A percentile compares a stretch with the other conserved stretches of the same genome.
Conservation (phyloP, 1,139 yeast species). For the Yamadazyma blattariae region DNA sequence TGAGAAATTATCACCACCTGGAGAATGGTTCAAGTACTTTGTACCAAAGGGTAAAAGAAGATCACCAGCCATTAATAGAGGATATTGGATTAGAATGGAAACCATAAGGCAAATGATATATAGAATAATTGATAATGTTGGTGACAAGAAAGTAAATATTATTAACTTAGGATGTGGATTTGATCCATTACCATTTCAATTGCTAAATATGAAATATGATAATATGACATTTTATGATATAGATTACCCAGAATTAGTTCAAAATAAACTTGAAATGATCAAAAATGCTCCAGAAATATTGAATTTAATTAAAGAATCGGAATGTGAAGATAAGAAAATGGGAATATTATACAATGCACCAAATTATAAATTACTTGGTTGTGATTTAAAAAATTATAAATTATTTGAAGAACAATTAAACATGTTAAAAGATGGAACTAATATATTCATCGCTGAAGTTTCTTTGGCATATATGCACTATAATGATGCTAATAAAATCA, state of each 20-base stretch:
- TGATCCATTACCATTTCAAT: constrained; percentile 74
- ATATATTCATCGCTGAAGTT: constrained; percentile 76
- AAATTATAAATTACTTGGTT: constrained; percentile 62
- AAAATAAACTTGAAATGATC: constrained; percentile 53
- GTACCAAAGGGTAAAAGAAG: constrained; percentile 68
- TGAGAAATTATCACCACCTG: constrained; percentile 37
- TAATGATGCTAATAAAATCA: constrained; percentile 62
- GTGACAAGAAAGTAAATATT: constrained; percentile 32
- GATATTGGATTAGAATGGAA: constrained; percentile 81
- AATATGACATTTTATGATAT: constrained; percentile 59
- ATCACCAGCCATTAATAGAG: constrained; percentile 79
- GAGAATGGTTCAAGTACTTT: constrained; percentile 62
- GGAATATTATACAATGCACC: constrained; percentile 39
- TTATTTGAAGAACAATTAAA: constrained; percentile 39
- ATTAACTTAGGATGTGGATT: constrained; percentile 82
- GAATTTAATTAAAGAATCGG: constrained; percentile 40
- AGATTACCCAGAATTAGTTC: constrained; percentile 70
- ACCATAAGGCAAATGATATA: constrained; percentile 56
- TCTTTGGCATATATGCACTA: constrained; percentile 80
- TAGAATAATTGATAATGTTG: constrained; percentile 31
- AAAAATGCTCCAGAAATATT: constrained; percentile 44
- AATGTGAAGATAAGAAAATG: constrained; percentile 2
- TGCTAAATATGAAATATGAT: constrained; percentile 29
- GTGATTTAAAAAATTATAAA: constrained; percentile 57
- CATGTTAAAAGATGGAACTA: constrained; percentile 20